Percentiles rank a stretch among this genome's conserved stretches.
These are phyloP conservation scores for Solanum verrucosum DNA, from an alignment of 257 asterid species.

Conservation along the genomic window DNA sequence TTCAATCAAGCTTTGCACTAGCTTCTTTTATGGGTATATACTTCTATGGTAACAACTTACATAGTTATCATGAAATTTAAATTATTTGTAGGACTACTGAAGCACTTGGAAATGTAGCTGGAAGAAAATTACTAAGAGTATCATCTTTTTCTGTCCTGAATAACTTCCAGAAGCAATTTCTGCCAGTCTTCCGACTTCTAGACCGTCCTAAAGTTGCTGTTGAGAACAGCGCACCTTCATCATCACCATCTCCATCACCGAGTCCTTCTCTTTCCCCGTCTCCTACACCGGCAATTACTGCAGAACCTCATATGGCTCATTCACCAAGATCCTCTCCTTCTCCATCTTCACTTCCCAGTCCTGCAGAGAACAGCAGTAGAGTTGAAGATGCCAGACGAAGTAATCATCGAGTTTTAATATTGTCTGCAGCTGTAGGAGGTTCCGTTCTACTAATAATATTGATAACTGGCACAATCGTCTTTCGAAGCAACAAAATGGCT, in stretches of 20 bases:
- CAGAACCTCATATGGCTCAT: slow-evolving; percentile 16
- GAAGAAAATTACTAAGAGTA: slow-evolving; percentile 36
- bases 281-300: slow-evolving; percentile 15
- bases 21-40: not conserved
- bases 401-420: slow-evolving; percentile 9
- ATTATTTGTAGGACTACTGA: slow-evolving; percentile 32
- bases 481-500: slow-evolving; percentile 43
- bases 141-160: not conserved
- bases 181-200: not conserved
- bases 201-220: not conserved
- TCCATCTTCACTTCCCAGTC: slow-evolving; percentile 23
- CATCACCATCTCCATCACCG: slow-evolving; percentile 7
- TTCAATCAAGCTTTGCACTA: not conserved
- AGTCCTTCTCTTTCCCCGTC: slow-evolving; percentile 14
- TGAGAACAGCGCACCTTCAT: not conserved
- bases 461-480: slow-evolving; percentile 17
- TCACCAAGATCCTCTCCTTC: slow-evolving; percentile 16
- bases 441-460: slow-evolving; percentile 36
- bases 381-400: not conserved
- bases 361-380: slow-evolving; percentile 10
- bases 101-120: slow-evolving; percentile 15
- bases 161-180: not conserved
- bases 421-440: slow-evolving; percentile 45
- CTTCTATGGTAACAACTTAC: not conserved
- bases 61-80: not conserved